Evolutionary conservation across 2,329 filamentous ascomycete genomes (phyloP), one percentile per base, ranked within the genome.

Genomic region (Penicillium paneum): DNA sequence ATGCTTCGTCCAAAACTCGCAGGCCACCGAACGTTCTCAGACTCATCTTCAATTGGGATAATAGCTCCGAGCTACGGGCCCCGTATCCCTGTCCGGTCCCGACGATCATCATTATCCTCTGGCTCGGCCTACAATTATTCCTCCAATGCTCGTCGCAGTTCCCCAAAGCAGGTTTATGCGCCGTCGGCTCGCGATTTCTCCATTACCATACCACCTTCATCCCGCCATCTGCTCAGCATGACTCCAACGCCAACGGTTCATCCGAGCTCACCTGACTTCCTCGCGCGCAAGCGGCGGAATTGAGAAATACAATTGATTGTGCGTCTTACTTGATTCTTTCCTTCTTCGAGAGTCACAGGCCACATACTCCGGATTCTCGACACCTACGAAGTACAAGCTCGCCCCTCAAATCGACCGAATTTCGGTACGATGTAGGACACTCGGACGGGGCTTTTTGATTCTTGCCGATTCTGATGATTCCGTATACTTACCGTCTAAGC

Each of bases 151-250:
- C 54, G 40, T 34, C 51, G 38, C 40, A 48, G 8, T 35, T 64
- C 58, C 6, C 54, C 60, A 6, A 62, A 59, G 39, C 54, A 61
- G 53, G 50, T 39, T 17, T 47, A 54, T 45, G 19, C 41, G 8
- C 39, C 56, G 17, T 58, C 56, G 29, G 55, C 58, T 40, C 52
- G 56, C 26, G 60, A 65, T n/a, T 36, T 61, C 15, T 62, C 61
- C 13, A 60, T 62, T 56, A 60, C 62, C 10, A 36, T 64, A 35
- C 60, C 62, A 15, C 61, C 61, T 3, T 62, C 62, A 0, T 64
- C 63, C 28, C 62, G 57, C 32, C 62, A 64, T 41, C 28, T 57
- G n/a, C 61, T 65, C n/a, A 63, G 52, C 28, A 65, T 65, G 63
- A 65, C 63, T 8, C 59, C 60, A 12, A 58, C 63, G 8, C 56